Base-by-base conservation (phyloP, 495 filamentous ascomycete species). In the Saxophila tyrrhenica region DNA sequence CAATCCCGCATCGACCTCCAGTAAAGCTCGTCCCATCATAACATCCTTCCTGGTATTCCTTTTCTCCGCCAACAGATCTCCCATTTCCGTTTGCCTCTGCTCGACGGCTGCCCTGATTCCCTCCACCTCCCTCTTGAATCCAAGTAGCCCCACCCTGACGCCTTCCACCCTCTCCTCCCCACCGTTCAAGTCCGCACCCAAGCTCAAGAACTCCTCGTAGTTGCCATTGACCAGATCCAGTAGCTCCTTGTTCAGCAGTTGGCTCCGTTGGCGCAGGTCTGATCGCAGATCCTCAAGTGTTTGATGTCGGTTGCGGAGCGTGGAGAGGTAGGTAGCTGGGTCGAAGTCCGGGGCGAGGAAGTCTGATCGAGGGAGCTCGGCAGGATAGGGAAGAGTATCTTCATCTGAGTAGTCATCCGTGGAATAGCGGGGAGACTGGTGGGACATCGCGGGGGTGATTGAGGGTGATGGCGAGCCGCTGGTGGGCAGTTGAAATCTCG, bases 161-260 rank as follows among this genome's bases (percentile, higher is more conserved):
- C 94, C 89, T 69, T 95, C 91, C 2, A 94, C 81, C 65, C 82
- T 87, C 64, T 94, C 89, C 60, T 94, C 91, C 1, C 94, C 94
- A 0, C 90, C 90, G 47, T 79, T 79, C 39, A 99, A 70, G 63
- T 87, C 84, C 25, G 76, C 80, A 0, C 94, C 92, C 0, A 99
- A 69, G 3, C 80, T 81, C 1, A 99, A 66, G 60, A 97, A 97
- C 59, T 91, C 87, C 39, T 84, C 80, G 66, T 96, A 96, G 67
- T 97, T 90, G 25, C 84, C 75, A 64, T 97, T 97, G 56, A 99
- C 90, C 1, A 97, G 78, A 66, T 95, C 90, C 3, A 97, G 74
- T 9, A 99, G 73, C 66, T 99, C 91, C 52, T 82, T 81, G 56
- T 79, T 82, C 47, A 97, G 78, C 17, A 81, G 73, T 57, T 84